Base-by-base conservation (phyloP, 2,329 filamentous ascomycete genomes). In the Paecilomyces niveus region DNA sequence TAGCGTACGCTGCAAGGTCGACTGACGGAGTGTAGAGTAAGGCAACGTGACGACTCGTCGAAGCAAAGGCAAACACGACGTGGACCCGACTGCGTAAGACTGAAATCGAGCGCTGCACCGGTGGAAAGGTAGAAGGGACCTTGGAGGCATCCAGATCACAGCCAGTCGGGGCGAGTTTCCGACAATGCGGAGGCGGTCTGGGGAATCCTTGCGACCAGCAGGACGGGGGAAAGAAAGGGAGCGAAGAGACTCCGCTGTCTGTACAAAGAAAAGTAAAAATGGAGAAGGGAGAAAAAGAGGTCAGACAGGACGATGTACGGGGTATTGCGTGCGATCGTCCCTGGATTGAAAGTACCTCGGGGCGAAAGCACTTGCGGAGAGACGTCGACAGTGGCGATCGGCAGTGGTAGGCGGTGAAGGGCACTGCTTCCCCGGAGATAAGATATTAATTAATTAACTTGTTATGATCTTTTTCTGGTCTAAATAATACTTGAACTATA, bases 81-180 rank as follows among this genome's bases (percentile, higher is more conserved):
- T 10, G 18, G 61, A 56, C 55, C 56, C 55, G 58, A 57, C 52
- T 55, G 58, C 54, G 50, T 49, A 54, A 32, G 54, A 55, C 39
- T 51, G 60, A 53, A 54, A 26, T 64, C 59, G 57, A 29, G 52
- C 55, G 61, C 66, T 63, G 62, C 65, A 68, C 59, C 62, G 61
- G 57, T 61, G 63, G 60, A 57, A 54, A 55, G 63, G 54, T 62
- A 61, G 58, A 62, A 68, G 66, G 71, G 65, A 74, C 72, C 72
- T 73, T 74, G 71, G 62, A 67, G 63, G 67, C 71, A 73, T 73
- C 55, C 67, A 64, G 65, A 61, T 61, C 49, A 52, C 49, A 52
- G 22, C 18, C 8, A 52, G 35, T 18, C 35, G 26, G 4, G 7
- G 7, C 5, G 3, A 29, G 26, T 3, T 29, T 29, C 26, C 33